Evolutionary conservation across 192 early-diverging fungal genomes (phyloP).

Genomic region (Entrophospora sp.): DNA sequence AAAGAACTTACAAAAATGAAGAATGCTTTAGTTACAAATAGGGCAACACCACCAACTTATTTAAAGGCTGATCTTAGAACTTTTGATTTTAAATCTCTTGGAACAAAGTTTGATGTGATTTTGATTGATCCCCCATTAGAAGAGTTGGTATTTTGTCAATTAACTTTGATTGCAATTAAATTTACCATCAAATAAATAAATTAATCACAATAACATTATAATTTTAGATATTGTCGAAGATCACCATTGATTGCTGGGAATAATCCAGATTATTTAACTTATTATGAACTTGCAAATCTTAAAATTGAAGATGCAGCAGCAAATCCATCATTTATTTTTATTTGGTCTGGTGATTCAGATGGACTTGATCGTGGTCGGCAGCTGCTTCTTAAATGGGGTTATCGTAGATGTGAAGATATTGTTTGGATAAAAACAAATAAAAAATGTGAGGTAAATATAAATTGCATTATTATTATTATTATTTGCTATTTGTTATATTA

Average conservation of each 20-base stretch:
- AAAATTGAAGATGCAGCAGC: constrained; percentile 49
- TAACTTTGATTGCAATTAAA: too few relatives aligned
- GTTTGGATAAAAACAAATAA: constrained; percentile 60
- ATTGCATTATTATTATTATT: not conserved
- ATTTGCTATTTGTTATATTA: not conserved
- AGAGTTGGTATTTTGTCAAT: constrained; percentile 31
- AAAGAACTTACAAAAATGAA: constrained; percentile 39
- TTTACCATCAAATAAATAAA: too few relatives aligned
- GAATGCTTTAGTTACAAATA: constrained; percentile 25
- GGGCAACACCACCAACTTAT: constrained; percentile 39
- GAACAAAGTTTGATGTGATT: constrained; percentile 51
- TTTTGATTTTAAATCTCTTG: constrained; percentile 37
- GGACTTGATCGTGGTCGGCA: constrained; percentile 50
- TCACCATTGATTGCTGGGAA: constrained; percentile 21
- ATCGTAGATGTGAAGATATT: constrained; percentile 57
- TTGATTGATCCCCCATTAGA: constrained; percentile 50
- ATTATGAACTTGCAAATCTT: constrained; percentile 43
- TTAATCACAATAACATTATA: too few relatives aligned
- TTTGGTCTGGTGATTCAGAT: constrained; percentile 50
- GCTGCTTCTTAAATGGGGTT: constrained; percentile 54
- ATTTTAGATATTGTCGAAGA: constrained; percentile 20
- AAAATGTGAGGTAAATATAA: constrained; percentile 25
- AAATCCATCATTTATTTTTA: constrained; percentile 51
- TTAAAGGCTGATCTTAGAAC: constrained; percentile 39
- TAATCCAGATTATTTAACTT: constrained; percentile 30